A percentile compares a stretch with the other conserved stretches of the same genome.
These are phyloP conservation scores for Claviceps paspali DNA, from an alignment of 2,329 filamentous ascomycete species.

Conservation along the genomic window DNA sequence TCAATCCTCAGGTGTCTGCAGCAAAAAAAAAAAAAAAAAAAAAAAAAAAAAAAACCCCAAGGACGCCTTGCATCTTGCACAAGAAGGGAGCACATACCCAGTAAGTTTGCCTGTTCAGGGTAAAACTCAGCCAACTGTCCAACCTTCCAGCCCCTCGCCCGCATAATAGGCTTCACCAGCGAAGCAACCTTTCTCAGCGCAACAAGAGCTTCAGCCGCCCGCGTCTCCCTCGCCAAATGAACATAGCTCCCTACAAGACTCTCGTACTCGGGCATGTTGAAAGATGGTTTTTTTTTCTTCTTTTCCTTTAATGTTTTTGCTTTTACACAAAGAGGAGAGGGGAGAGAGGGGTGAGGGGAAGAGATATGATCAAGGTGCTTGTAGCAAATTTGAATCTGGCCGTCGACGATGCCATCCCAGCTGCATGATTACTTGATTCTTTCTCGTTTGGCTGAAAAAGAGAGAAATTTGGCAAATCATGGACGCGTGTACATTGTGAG, in stretches of 20 bases:
- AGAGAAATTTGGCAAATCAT: too few relatives aligned
- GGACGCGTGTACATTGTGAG: too few relatives aligned
- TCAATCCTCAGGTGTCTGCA: background rate
- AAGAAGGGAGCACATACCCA: constrained; percentile 39
- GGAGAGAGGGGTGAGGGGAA: too few relatives aligned
- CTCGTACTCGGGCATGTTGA: constrained; percentile 19
- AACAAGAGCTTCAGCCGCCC: constrained; percentile 35
- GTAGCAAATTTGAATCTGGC: too few relatives aligned
- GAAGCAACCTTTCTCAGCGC: constrained; percentile 70
- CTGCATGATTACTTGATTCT: too few relatives aligned
- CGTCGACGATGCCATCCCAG: too few relatives aligned
- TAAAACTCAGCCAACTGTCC: constrained; percentile 72
- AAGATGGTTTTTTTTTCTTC: too few relatives aligned
- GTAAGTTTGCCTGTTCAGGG: constrained; percentile 54
- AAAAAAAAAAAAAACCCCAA: background rate
- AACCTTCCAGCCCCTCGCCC: constrained; percentile 69
- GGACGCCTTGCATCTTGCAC: too few relatives aligned
- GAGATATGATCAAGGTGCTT: too few relatives aligned
- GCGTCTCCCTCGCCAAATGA: constrained; percentile 31
- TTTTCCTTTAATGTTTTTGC: too few relatives aligned
- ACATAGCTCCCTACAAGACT: constrained; percentile 31
- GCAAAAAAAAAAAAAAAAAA: background rate
- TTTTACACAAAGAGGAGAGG: too few relatives aligned
- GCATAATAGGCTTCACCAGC: constrained; percentile 88
- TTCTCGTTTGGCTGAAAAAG: too few relatives aligned